Percentiles rank a stretch among this genome's conserved stretches.
Evolutionary conservation across 495 filamentous ascomycete species (phyloP).

Genomic region (Talaromyces wortmannii): DNA sequence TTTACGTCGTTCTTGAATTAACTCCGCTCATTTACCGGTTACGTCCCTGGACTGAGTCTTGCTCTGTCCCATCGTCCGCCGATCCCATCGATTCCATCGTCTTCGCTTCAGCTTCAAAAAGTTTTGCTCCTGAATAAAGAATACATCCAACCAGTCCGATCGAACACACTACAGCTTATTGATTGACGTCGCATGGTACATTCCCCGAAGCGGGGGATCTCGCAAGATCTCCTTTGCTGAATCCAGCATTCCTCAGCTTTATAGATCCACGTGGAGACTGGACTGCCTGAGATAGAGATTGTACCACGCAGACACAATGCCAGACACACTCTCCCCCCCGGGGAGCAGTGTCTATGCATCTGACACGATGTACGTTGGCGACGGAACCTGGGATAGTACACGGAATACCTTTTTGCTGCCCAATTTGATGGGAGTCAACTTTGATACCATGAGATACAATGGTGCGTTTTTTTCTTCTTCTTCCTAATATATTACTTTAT

Average conservation of each 20-base stretch:
- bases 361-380: conserved; percentile 76
- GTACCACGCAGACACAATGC: not conserved
- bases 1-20: too few relatives aligned
- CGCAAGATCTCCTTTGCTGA: conserved; percentile 38
- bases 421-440: conserved; percentile 80
- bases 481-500: conserved; percentile 6
- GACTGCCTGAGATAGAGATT: not conserved
- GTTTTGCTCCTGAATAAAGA: too few relatives aligned
- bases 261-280: conserved; percentile 8
- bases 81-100: too few relatives aligned
- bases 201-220: conserved; percentile 41
- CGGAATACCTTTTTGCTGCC: conserved; percentile 85
- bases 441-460: conserved; percentile 94
- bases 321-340: conserved; percentile 52
- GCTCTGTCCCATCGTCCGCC: too few relatives aligned
- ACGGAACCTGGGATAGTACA: conserved; percentile 83
- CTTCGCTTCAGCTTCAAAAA: too few relatives aligned
- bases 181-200: conserved; percentile 35
- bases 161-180: not conserved
- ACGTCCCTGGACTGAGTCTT: too few relatives aligned
- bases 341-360: conserved; percentile 81
- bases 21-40: too few relatives aligned
- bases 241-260: conserved; percentile 22
- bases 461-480: conserved; percentile 45
- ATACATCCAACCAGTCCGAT: not conserved